Evolutionary conservation across 371 early-diverging fungal genomes (phyloP), one percentile per base, ranked within the genome.

Genomic region (Dipsacomyces acuminosporus): DNA sequence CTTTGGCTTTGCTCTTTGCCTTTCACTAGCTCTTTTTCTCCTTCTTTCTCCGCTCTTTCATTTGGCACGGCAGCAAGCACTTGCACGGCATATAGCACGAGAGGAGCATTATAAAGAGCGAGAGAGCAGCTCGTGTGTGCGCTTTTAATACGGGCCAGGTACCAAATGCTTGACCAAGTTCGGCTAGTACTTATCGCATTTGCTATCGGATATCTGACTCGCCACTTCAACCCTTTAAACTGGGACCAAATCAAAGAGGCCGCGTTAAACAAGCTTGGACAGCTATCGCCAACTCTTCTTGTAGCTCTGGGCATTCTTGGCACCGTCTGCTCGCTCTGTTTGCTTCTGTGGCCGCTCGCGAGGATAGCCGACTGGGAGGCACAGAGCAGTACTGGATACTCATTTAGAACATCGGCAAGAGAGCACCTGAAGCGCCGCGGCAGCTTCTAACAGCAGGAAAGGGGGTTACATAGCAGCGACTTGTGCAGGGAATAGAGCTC

Each of bases 181-280:
- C 71, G 72, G 20, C 55, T 73, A 33, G 61, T 73, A 21, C 61
- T 73, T 14, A 72, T 73, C 34, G 73, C 73, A 17, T 73, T 73
- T 48, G 65, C 72, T 19, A 61, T 73, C 35, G 73, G 73, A 19
- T 73, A 65, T 43, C 66, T 73, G 20, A 72, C 73, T 3, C 71
- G 73, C 33, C 73, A 73, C 34, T 72, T 73, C 58, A 72, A 72
- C 46, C 62, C 72, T 24, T 61, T 73, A 41, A 72, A 73, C 56
- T 61, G 71, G 58, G 55, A 44, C 42, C 71, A 71, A 38, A 52
- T 73, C 40, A 61, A 63, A 19, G 56, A 64, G 34, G 48, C 54
- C 3, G 51, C 61, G 0, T 34, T 55, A 8, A 20, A 36, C 35
- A 49, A 56, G 46, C 62, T 73, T n/a, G 48, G 44, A 23, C 64